These are phyloP conservation scores for Sporothrix inflata DNA, from an alignment of 2,329 filamentous ascomycete species.

Conservation along the genomic window DNA sequence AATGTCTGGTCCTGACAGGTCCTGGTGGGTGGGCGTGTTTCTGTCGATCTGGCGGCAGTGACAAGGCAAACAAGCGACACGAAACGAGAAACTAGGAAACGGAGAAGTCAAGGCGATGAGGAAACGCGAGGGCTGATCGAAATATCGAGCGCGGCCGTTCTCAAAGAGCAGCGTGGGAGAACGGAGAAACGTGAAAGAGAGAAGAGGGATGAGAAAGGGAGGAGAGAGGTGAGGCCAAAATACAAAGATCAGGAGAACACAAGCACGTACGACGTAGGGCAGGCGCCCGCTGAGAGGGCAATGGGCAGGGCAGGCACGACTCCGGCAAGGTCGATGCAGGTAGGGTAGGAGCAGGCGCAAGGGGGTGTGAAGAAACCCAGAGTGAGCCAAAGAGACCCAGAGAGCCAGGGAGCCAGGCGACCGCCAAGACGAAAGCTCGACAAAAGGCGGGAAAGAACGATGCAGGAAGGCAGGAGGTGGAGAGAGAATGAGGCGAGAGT, in stretches of 20 bases:
- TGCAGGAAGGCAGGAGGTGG: not conserved
- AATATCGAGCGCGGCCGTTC: not conserved
- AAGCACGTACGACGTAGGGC: not conserved
- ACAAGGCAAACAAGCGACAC: not conserved
- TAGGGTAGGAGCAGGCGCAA: constrained; percentile 7
- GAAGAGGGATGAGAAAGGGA: not conserved
- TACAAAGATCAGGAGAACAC: not conserved
- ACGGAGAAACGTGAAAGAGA: not conserved
- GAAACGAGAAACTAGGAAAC: not conserved
- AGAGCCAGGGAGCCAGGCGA: not conserved
- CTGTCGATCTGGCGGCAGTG: constrained; percentile 14
- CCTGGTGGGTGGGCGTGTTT: not conserved
- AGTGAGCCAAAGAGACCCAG: not conserved
- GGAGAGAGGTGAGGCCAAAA: not conserved
- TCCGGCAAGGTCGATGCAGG: not conserved
- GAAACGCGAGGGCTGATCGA: constrained; percentile 2
- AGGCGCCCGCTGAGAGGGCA: not conserved
- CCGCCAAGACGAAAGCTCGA: not conserved
- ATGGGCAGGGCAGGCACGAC: not conserved
- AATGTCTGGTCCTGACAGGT: not conserved
- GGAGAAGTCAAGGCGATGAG: not conserved
- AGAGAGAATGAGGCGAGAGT: not conserved
- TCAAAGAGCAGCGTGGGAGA: not conserved
- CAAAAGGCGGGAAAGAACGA: constrained; percentile 1
- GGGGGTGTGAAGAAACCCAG: constrained; percentile 12